These are phyloP conservation scores for Ophiostoma sp. DNA, from an alignment of 2,329 filamentous ascomycete species.

Conservation along the genomic window DNA sequence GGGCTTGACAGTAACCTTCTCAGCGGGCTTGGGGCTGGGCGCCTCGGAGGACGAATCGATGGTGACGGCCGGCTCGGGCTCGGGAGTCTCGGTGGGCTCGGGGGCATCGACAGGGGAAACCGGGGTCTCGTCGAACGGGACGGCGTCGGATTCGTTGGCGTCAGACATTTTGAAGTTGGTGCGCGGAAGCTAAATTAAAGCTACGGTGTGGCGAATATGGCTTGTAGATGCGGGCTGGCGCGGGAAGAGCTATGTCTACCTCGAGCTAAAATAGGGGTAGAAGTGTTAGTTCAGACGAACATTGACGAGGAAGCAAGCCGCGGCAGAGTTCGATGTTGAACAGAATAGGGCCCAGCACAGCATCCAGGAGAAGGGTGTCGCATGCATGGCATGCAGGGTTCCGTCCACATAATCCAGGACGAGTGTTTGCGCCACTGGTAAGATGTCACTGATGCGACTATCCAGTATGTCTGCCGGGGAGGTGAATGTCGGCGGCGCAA, in stretches of 20 bases:
- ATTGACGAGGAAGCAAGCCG: not conserved
- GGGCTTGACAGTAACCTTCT: constrained; percentile 23
- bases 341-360: not conserved
- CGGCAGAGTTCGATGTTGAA: not conserved
- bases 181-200: constrained; percentile 9
- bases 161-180: constrained; percentile 33
- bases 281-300: not conserved
- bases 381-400: not conserved
- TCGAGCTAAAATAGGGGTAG: constrained; percentile 5
- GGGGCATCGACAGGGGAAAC: constrained; percentile 20
- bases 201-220: constrained; percentile 1
- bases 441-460: too few species aligned
- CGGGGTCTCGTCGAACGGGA: constrained; percentile 30
- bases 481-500: not conserved
- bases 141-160: constrained; percentile 32
- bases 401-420: not conserved
- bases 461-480: not conserved
- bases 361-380: not conserved
- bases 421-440: not conserved
- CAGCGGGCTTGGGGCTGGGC: constrained; percentile 23
- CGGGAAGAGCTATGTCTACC: not conserved
- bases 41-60: constrained; percentile 22
- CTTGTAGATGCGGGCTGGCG: not conserved
- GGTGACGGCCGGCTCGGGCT: constrained; percentile 21
- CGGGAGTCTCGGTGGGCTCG: constrained; percentile 21